Evolutionary conservation across 2,329 filamentous ascomycete genomes (phyloP).

Genomic region (Trichoderma breve): DNA sequence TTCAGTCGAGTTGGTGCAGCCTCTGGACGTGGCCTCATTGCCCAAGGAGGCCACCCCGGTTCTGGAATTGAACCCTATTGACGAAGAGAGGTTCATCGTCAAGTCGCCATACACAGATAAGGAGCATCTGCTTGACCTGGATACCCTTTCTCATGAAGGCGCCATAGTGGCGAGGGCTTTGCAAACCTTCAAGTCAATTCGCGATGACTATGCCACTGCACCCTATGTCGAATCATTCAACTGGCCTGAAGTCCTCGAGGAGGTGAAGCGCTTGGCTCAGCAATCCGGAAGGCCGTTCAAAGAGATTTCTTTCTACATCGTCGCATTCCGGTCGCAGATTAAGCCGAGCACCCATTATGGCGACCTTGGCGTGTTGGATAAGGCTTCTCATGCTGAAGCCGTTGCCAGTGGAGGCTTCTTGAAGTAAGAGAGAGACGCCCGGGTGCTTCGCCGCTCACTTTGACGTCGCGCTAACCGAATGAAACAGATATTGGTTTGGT

Average conservation of each 20-base stretch:
- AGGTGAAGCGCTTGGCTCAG: constrained; percentile 52
- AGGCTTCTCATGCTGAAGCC: constrained; percentile 76
- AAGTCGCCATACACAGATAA: constrained; percentile 73
- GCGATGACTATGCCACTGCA: constrained; percentile 72
- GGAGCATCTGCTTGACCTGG: constrained; percentile 71
- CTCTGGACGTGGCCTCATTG: constrained; percentile 27
- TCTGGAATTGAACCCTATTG: constrained; percentile 26
- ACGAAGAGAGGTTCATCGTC: constrained; percentile 46
- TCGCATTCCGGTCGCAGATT: constrained; percentile 76
- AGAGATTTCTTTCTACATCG: constrained; percentile 71
- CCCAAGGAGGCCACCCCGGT: constrained; percentile 29
- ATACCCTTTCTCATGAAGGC: constrained; percentile 62
- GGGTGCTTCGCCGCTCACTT: not conserved
- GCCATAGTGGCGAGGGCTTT: constrained; percentile 71
- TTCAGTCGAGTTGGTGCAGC: constrained; percentile 26
- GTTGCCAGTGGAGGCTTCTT: constrained; percentile 75
- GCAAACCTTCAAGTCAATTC: constrained; percentile 58
- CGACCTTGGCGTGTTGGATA: constrained; percentile 70
- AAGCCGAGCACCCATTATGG: constrained; percentile 64
- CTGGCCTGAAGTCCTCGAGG: constrained; percentile 62
- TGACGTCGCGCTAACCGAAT: constrained; percentile 22
- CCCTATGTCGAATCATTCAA: constrained; percentile 75
- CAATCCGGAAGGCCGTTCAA: constrained; percentile 53
- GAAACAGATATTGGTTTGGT: constrained; percentile 81
- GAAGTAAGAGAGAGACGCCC: constrained; percentile 52